Evolutionary conservation across 2,329 filamentous ascomycete species (phyloP), one percentile per base, ranked within the genome.

Genomic region (Magnaporthiopsis rhizophila): DNA sequence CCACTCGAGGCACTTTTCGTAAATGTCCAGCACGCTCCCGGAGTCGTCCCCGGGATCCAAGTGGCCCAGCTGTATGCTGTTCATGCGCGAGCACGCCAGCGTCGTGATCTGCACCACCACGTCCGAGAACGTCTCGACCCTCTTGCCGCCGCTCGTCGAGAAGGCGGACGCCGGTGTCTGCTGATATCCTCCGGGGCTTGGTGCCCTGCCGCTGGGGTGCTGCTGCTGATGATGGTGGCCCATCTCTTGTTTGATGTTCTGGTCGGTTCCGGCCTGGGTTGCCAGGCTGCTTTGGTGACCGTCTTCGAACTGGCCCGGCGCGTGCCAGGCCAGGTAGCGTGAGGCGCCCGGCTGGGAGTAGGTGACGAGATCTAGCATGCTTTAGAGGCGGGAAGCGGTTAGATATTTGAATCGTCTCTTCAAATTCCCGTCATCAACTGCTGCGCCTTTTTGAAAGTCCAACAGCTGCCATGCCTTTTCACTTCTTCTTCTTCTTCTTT

Each of bases 1-100:
- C 60, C 62, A 66, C 26, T 59, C 32, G 11, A 64, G 60, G 18
- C 62, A 66, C 24, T 28, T 66, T 34, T 62, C 53, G 28, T 64
- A 66, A 8, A 64, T 62, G 1, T 13, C 57, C n/a, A 58, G 53
- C 7, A 66, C 34, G 11, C 58, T 18, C 28, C 28, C 5, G 24
- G 53, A 18, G 11, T 63, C 64, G 21, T 28, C 57, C 3, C 36
- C 58, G 18, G 38, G 15, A 1, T n/a, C 61, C 61, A 30, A n/a
- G n/a, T n/a, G n/a, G n/a, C n/a, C 28, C 28, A 30, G 18, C 0
- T n/a, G 58, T 57, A 30, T 32, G 59, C 18, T 56, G 7, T 53
- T 53, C 45, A 53, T 53, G 18, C 45, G 45, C 45, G 45, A 53
- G 58, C 32, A 65, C 34, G 58, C 61, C 28, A 60, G 58, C 45